A percentile compares a stretch with the other conserved stretches of the same genome.
phyloP scores from a whole-genome alignment of 148 eudicot genomes.

The Pharnaceum exiguum region DNA sequence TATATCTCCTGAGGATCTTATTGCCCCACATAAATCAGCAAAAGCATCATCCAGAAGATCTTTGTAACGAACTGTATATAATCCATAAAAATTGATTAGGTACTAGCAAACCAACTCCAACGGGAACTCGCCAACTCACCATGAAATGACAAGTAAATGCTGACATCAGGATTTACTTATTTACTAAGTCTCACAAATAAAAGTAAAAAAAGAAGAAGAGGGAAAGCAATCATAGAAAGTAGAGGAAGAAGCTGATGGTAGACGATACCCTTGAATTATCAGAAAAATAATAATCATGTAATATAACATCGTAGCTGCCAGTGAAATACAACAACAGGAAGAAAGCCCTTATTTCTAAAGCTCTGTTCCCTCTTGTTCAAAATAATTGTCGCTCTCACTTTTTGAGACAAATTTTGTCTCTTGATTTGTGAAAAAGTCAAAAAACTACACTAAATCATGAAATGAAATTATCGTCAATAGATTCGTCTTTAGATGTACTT shows the following conservation, averaged over 20 bases:
- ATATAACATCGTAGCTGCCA: too few relatives aligned
- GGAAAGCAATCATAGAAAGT: background rate
- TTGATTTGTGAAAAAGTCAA: background rate
- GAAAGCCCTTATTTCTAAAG: background rate
- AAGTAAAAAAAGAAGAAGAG: background rate
- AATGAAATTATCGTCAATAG: too few relatives aligned
- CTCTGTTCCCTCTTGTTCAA: too few relatives aligned
- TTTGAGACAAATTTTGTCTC: too few relatives aligned
- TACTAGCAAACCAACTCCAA: background rate
- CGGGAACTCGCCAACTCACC: background rate
- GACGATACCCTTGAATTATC: too few relatives aligned
- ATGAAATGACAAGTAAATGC: background rate
- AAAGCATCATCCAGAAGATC: constrained; percentile 78
- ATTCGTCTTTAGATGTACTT: too few relatives aligned
- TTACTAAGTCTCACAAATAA: too few relatives aligned
- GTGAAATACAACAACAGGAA: background rate
- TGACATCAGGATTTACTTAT: background rate
- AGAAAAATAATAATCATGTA: too few relatives aligned
- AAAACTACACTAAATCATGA: background rate
- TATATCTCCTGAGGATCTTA: constrained; percentile 65
- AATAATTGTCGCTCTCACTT: too few relatives aligned
- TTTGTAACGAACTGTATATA: constrained; percentile 80
- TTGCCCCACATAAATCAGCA: constrained; percentile 59
- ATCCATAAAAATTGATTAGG: constrained; percentile 8
- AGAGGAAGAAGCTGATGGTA: background rate